These are phyloP conservation scores for Colletotrichum plurivorum DNA, from an alignment of 2,329 filamentous ascomycete species.

Conservation along the genomic window DNA sequence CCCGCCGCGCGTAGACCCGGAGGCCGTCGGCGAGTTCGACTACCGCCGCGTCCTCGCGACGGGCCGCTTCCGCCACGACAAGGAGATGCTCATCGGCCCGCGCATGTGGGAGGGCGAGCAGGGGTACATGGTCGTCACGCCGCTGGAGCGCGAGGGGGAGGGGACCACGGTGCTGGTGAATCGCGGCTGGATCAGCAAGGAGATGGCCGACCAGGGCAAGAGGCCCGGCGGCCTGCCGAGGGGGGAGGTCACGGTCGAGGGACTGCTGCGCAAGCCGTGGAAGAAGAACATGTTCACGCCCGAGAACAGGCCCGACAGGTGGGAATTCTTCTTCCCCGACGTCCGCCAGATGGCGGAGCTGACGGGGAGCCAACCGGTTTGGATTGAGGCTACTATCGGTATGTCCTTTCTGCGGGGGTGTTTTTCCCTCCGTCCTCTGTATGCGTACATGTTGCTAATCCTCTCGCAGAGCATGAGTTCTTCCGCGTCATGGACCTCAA, in stretches of 20 bases:
- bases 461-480: slow-evolving; percentile 78
- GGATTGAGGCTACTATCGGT: slow-evolving; percentile 98
- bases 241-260: slow-evolving; percentile 84
- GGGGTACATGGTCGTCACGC: slow-evolving; percentile 92
- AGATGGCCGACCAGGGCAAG: slow-evolving; percentile 75
- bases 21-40: slow-evolving; percentile 90
- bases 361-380: slow-evolving; percentile 88
- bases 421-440: neutral
- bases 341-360: slow-evolving; percentile 90
- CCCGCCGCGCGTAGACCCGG: slow-evolving; percentile 84
- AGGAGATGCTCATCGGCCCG: slow-evolving; percentile 96
- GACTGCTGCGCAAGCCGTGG: slow-evolving; percentile 88
- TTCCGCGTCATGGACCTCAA: slow-evolving; percentile 82
- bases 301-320: slow-evolving; percentile 84
- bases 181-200: slow-evolving; percentile 91
- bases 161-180: slow-evolving; percentile 85
- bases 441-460: slow-evolving; percentile 10
- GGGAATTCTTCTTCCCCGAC: slow-evolving; percentile 96
- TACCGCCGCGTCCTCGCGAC: slow-evolving; percentile 85
- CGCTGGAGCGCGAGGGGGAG: slow-evolving; percentile 78
- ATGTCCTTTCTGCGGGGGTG: slow-evolving; percentile 43
- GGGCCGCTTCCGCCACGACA: slow-evolving; percentile 85
- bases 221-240: slow-evolving; percentile 75
- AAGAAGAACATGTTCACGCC: slow-evolving; percentile 99
- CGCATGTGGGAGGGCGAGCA: slow-evolving; percentile 90